Evolutionary conservation across 2,329 filamentous ascomycete genomes (phyloP), one percentile per base, ranked within the genome.

Genomic region (Metarhizium rileyi): DNA sequence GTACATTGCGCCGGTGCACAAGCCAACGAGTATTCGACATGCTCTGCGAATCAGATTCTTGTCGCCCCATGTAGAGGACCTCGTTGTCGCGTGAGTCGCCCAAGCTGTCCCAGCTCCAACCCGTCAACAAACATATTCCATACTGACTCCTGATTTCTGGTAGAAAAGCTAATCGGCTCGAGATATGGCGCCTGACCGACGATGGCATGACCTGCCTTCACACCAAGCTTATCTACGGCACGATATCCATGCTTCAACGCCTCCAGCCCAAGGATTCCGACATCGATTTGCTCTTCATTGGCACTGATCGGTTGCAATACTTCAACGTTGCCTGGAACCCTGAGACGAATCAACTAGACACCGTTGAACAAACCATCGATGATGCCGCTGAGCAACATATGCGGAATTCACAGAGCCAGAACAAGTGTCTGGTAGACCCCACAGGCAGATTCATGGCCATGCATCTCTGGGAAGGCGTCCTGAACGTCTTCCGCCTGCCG

Each of bases 1-100:
- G 47, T 98, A 97, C 67, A 75, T 98, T 61, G 90, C 89, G 53
- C 90, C 93, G 36, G 93, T 98, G 50, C 93, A 98, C 67, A 80
- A 84, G 59, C 86, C 93, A 23, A 96, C 88, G 66, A 95, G 89
- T 71, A 83, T 96, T 55, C 83, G 90, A 49, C 87, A 95, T 77
- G 91, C 90, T 14, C 67, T 97, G 56, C 87, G 85, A 63, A 77
- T 91, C 53, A 83, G 81, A 59, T 84, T 97, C 59, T 73, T 95
- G 47, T 77, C 80, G 41, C 71, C 80, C 4, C 80, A 87, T 46
- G 81, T 90, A 53, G 86, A 95, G 60, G 90, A 87, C 59, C 74
- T 98, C 54, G 81, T 96, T 48, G 75, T 96, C 61, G 89, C 90
- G 90, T 96, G 77, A 70, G 88, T 54, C 33, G 36, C 22, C 18